Percentiles rank a stretch among this genome's conserved stretches.
Conservation (phyloP, 2,329 filamentous ascomycete genomes). For the Monilinia aucupariae region DNA sequence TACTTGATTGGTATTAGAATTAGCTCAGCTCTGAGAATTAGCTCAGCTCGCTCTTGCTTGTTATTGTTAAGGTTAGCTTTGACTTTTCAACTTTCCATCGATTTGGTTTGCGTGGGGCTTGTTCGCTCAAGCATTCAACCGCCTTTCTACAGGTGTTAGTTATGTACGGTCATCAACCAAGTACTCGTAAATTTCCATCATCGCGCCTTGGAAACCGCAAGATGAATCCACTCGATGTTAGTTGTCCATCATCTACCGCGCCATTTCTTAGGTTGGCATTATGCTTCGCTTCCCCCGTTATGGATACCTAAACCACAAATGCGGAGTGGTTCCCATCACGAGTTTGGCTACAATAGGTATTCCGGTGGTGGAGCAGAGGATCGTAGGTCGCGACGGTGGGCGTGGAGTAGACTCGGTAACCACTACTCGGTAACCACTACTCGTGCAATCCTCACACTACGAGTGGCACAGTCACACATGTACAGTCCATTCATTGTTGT, state of each 20-base stretch:
- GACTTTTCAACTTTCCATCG: background rate
- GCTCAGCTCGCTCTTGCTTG: no score
- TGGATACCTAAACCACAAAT: background rate
- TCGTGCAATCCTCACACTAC: background rate
- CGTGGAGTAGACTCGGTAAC: no score
- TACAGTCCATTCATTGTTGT: no score
- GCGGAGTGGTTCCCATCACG: background rate
- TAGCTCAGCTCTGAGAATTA: no score
- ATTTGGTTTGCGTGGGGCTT: background rate
- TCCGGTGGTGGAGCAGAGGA: slow-evolving; percentile 5
- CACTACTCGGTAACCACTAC: no score
- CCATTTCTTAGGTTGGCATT: slow-evolving; percentile 6
- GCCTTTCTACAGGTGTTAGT: no score
- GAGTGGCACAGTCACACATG: background rate
- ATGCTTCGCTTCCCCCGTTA: background rate
- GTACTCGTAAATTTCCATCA: no score
- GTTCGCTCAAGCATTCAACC: no score
- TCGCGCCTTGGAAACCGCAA: slow-evolving; percentile 2
- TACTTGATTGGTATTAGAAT: no score
- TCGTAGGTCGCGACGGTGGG: no score
- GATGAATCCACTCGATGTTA: background rate
- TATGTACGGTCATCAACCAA: no score
- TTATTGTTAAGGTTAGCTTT: background rate
- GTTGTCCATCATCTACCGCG: background rate
- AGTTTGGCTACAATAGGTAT: slow-evolving; percentile 1